Evolutionary conservation across 192 early-diverging fungal species (phyloP).

Genomic region (Tieghemiomyces parasiticus): DNA sequence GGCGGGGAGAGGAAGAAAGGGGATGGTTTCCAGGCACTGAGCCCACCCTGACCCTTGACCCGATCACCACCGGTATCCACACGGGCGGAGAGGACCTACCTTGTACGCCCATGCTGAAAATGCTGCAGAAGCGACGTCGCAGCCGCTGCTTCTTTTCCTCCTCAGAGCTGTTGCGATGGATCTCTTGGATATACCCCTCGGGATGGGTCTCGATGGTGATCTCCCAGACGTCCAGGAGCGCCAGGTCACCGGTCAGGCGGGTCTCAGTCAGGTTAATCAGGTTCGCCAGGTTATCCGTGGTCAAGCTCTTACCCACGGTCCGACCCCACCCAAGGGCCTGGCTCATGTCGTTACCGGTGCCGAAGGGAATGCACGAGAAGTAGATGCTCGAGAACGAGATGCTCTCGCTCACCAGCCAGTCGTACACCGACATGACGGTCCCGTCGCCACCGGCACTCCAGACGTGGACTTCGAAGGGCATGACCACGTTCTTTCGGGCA

Average conservation of each 20-base stretch:
- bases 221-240: conserved; percentile 56
- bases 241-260: conserved; percentile 42
- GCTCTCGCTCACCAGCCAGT: conserved; percentile 38
- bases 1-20: too few species aligned
- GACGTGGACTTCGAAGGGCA: conserved; percentile 40
- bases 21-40: too few species aligned
- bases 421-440: conserved; percentile 53
- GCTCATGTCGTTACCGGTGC: conserved; percentile 61
- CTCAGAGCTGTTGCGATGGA: conserved; percentile 31
- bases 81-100: too few species aligned
- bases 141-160: conserved; percentile 26
- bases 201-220: conserved; percentile 38
- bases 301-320: conserved; percentile 40
- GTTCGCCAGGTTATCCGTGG: conserved; percentile 36
- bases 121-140: conserved; percentile 49
- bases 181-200: conserved; percentile 44
- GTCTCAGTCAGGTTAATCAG: conserved; percentile 39
- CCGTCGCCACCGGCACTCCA: conserved; percentile 70
- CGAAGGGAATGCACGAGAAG: conserved; percentile 60
- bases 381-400: conserved; percentile 47
- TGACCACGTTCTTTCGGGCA: conserved; percentile 21
- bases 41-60: too few species aligned
- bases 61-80: too few species aligned
- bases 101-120: conserved; percentile 59
- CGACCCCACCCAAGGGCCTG: conserved; percentile 67